Evolutionary conservation across 345 rosid species (phyloP), one percentile per base, ranked within the genome.

Genomic region (Syzygium oleosum): DNA sequence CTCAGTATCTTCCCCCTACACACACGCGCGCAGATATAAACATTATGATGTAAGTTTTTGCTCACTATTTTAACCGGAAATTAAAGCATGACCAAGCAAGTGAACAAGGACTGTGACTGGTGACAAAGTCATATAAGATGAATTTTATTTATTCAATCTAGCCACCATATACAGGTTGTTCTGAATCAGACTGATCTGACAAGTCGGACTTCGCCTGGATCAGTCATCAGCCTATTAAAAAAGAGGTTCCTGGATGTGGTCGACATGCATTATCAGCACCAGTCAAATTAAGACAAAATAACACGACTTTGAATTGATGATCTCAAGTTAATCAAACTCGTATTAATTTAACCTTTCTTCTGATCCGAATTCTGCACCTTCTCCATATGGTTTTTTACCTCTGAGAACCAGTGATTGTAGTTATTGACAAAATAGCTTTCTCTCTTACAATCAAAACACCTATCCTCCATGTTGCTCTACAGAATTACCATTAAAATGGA

Each of bases 1-100:
- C 55, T 88, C 56, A 27, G 86, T 9, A 52, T 87, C 80, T 61
- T 22, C 86, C 21, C 89, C 88, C 90, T 88, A 52, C 17, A 88
- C 29, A 55, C 2, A 0, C 2, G 6, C 1, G 46, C 34, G 21
- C 1, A 3, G 13, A 73, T 34, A 73, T 31, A 10, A 73, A 34
- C 80, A 73, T 73, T 9, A 5, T 0, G 80, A 34, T 73, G 14
- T 10, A 34, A 31, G 41, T 29, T 38, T 52, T 29, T 73, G 80
- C 80, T 56, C 52, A 38, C 25, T 38, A 34, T 0, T 19, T 73
- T 73, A 22, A 73, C 49, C 49, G 5, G 80, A 38, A 38, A 73
- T 34, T 38, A 5, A 73, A 73, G 59, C 80, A 38, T 19, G 27
- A 73, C 49, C 80, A 73, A 73, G 80, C 19, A 73, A 73, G 80